A percentile compares a stretch with the other conserved stretches of the same genome.
These are phyloP conservation scores for Astrothelium macrocarpum DNA, from an alignment of 495 filamentous ascomycete species.

Conservation along the genomic window DNA sequence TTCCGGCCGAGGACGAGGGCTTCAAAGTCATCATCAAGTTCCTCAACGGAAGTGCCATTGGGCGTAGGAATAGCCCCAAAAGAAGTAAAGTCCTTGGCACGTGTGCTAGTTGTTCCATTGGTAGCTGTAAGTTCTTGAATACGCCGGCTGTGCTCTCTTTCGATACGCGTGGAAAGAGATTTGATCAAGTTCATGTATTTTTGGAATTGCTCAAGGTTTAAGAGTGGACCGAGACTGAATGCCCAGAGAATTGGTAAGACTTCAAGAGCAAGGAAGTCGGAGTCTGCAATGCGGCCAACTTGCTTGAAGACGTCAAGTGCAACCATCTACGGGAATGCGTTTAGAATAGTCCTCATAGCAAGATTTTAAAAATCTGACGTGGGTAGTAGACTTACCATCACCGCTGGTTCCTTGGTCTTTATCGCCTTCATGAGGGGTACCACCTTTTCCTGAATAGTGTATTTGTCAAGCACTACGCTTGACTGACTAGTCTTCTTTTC, in stretches of 20 bases:
- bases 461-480: slow-evolving; percentile 82
- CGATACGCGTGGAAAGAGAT: slow-evolving; percentile 64
- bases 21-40: slow-evolving; percentile 64
- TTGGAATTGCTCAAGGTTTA: slow-evolving; percentile 80
- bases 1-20: slow-evolving; percentile 64
- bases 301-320: slow-evolving; percentile 73
- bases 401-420: slow-evolving; percentile 94
- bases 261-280: slow-evolving; percentile 90
- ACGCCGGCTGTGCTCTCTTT: slow-evolving; percentile 79
- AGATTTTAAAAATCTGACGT: background rate
- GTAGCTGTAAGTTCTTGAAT: slow-evolving; percentile 64
- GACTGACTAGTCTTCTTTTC: slow-evolving; percentile 33
- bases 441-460: slow-evolving; percentile 93
- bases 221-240: slow-evolving; percentile 81
- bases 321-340: slow-evolving; percentile 47
- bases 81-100: slow-evolving; percentile 49
- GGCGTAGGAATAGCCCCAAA: slow-evolving; percentile 44
- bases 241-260: slow-evolving; percentile 81
- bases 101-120: slow-evolving; percentile 27
- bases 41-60: slow-evolving; percentile 43
- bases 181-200: slow-evolving; percentile 82
- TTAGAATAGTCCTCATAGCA: background rate
- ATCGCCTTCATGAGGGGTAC: slow-evolving; percentile 83
- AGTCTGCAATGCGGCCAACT: slow-evolving; percentile 70
- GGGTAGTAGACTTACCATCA: slow-evolving; percentile 48